Evolutionary conservation across 176 grass and related monocot species (phyloP), one percentile per base, ranked within the genome.

Genomic region (Ampelocalamus luodianensis): DNA sequence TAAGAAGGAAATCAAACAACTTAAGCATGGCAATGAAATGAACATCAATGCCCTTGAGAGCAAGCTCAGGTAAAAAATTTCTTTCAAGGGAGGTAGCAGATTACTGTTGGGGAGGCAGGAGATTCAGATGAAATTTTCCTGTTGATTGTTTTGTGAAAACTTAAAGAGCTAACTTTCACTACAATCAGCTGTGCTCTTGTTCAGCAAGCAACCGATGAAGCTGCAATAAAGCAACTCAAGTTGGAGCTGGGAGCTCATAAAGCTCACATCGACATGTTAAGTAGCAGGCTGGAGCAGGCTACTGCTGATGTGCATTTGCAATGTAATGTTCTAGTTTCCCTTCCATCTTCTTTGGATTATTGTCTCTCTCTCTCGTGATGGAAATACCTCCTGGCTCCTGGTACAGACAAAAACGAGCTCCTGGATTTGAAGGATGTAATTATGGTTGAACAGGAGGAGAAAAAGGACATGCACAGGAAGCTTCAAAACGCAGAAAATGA

Each of bases 381-480:
- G 36, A 66, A 49, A 27, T 68, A 51, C 29, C 18, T 39, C 27
- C 1, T 46, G 68, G 65, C n/a, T 78, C 65, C 42, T 90, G 68
- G 10, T 60, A 54, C 77, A 98, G 93, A 92, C 80, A 87, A 92
- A 78, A 85, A 86, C 22, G 82, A 93, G 83, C 85, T 98, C 68
- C 75, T 87, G 63, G 95, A 95, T 54, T 78, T 98, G 68, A 93
- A 87, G 64, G 89, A 90, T 58, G 86, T 87, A 34, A 77, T 95
- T 82, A 82, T 86, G 64, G 72, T 93, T 84, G 95, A 98, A 77
- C 93, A 94, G 82, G 91, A 93, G 79, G 95, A 92, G 78, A 95
- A 95, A 74, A 90, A 92, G 20, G 85, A 90, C 50, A 53, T 95
- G 58, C 76, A 89, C n/a, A 88, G 54, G 71, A 95, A 93, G 79